Conservation (phyloP, 306 rosid genomes). For the Carpinus viminea region DNA sequence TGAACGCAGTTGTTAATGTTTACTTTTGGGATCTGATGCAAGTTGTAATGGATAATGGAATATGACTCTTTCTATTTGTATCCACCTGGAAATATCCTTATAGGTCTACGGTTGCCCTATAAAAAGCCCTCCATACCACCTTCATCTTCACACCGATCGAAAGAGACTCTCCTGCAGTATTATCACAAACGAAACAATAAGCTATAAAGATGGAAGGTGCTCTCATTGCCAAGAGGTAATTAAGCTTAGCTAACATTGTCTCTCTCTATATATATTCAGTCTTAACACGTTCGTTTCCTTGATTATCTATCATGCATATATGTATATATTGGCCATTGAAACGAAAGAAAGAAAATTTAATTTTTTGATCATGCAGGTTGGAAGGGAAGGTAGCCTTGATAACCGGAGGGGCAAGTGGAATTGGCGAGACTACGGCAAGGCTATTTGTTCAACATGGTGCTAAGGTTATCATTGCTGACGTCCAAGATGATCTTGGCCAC, state of each 20-base stretch:
- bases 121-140: not conserved
- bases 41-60: too few relatives aligned
- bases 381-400: not conserved
- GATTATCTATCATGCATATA: too few relatives aligned
- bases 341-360: too few relatives aligned
- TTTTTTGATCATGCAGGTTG: not conserved
- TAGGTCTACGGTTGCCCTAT: too few relatives aligned
- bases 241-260: not conserved
- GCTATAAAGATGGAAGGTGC: not conserved
- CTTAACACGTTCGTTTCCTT: too few relatives aligned
- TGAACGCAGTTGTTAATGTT: too few relatives aligned
- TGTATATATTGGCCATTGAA: too few relatives aligned
- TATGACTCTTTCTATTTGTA: too few relatives aligned
- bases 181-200: not conserved
- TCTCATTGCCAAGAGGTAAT: not conserved
- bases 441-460: constrained; percentile 38
- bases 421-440: constrained; percentile 19
- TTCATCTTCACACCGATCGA: not conserved
- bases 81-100: too few relatives aligned
- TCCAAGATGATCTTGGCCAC: constrained; percentile 27
- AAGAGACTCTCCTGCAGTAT: not conserved
- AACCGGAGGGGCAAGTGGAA: not conserved
- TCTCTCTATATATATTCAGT: too few relatives aligned
- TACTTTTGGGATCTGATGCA: too few relatives aligned
- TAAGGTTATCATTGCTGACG: constrained; percentile 36